Conservation (phyloP, 768 basidiomycete genomes). For the Gautieria morchelliformis region DNA sequence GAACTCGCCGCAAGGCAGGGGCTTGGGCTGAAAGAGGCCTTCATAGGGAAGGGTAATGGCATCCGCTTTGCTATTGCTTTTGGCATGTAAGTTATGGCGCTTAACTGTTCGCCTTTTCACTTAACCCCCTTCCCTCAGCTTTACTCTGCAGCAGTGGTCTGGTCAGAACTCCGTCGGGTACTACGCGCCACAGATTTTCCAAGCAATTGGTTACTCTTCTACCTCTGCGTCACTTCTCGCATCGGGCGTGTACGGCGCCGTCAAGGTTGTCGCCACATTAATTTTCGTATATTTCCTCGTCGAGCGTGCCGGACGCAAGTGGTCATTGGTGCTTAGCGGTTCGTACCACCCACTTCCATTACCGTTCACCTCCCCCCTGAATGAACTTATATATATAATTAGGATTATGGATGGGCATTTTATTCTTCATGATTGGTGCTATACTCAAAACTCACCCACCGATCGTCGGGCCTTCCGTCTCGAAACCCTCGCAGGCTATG, state of each 20-base stretch:
- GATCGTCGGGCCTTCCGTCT: slow-evolving; percentile 25
- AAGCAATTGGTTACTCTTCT: slow-evolving; percentile 58
- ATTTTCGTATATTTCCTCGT: slow-evolving; percentile 61
- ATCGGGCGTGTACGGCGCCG: slow-evolving; percentile 58
- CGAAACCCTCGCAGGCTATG: slow-evolving; percentile 63
- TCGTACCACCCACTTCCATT: background rate
- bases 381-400: slow-evolving; percentile 19
- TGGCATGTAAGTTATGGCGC: slow-evolving; percentile 29
- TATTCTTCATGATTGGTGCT: slow-evolving; percentile 80
- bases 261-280: slow-evolving; percentile 58
- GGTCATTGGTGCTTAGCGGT: slow-evolving; percentile 44
- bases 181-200: slow-evolving; percentile 68
- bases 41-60: slow-evolving; percentile 74
- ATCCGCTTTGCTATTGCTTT: slow-evolving; percentile 81
- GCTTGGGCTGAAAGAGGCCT: slow-evolving; percentile 59
- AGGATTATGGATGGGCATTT: slow-evolving; percentile 66
- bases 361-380: background rate
- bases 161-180: slow-evolving; percentile 79
- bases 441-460: slow-evolving; percentile 73
- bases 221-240: slow-evolving; percentile 55
- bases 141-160: slow-evolving; percentile 73
- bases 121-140: slow-evolving; percentile 17
- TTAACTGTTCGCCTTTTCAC: background rate
- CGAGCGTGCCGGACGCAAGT: slow-evolving; percentile 59
- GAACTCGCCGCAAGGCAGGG: slow-evolving; percentile 58